Evolutionary conservation across 2,329 filamentous ascomycete species (phyloP), one percentile per base, ranked within the genome.

Genomic region (Ambrosiella xylebori): DNA sequence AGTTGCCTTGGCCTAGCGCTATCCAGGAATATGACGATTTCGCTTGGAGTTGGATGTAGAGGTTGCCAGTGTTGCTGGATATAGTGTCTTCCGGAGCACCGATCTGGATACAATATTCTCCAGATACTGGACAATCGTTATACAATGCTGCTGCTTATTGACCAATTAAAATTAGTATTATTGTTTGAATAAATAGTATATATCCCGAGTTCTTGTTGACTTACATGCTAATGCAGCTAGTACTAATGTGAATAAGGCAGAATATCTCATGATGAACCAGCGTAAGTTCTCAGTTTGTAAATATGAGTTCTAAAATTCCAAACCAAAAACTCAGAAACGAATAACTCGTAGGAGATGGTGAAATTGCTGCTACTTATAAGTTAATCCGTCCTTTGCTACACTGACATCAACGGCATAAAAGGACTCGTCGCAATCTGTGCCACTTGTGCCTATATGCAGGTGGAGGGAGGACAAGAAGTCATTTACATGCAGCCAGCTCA

Each of bases 1-100:
- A 60, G 0, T 64, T 63, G 51, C 81, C 81, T 38, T 77, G 78
- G 37, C 78, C 81, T 15, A 84, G 69, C 7, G 72, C 76, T 13
- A 81, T 72, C 81, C 81, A 85, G 60, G 67, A 64, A 65, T 76
- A 76, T 5, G 68, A 69, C 1, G 71, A 71, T 1, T 78, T 76
- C 3, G 79, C 78, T n/a, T 69, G 69, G 58, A 85, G 71, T 64
- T 82, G 80, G 62, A 84, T 73, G 65, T 79, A 83, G 57, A 84
- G 72, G 65, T 79, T 78, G 58, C 79, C 79, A 3, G 70, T 68
- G 38, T 71, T 72, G 2, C 73, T 70, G 41, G 69, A 69, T 11
- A 73, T 73, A 1, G 78, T 76, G 1, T 70, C 64, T 51, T 70
- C 63, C 0, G 81, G 80, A 1, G 82, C 73, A 47, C 71, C 80